Conservation (phyloP, 1,139 yeast species). For the Lodderomyces jiufengensis region DNA sequence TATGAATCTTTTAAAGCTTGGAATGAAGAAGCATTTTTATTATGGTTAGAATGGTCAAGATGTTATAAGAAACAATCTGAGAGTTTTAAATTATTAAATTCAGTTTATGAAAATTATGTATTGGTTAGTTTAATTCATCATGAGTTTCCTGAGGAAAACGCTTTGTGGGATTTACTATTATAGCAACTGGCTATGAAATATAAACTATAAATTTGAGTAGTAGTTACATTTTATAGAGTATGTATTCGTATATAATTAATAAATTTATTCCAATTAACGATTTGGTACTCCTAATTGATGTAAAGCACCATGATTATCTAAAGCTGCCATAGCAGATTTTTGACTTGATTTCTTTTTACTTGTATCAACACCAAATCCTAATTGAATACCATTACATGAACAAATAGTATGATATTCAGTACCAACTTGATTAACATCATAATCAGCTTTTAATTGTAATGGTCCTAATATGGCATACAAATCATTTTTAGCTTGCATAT, state of each 20-base stretch:
- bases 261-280: too few relatives aligned
- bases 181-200: slow-evolving; percentile 17
- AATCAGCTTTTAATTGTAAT: slow-evolving; percentile 20
- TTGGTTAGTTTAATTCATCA: slow-evolving; percentile 85
- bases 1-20: slow-evolving; percentile 87
- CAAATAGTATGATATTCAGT: background rate
- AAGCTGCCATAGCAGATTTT: slow-evolving; percentile 31
- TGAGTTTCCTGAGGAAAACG: slow-evolving; percentile 70
- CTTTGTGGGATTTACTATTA: slow-evolving; percentile 69
- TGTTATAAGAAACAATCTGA: slow-evolving; percentile 59
- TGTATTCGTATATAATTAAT: too few relatives aligned
- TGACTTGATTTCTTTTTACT: slow-evolving; percentile 30
- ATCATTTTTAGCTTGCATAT: slow-evolving; percentile 24
- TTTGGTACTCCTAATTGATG: slow-evolving; percentile 15
- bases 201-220: too few relatives aligned
- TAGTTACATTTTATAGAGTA: too few relatives aligned
- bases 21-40: slow-evolving; percentile 89
- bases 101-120: slow-evolving; percentile 59
- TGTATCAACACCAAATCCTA: slow-evolving; percentile 32
- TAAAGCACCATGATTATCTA: slow-evolving; percentile 19
- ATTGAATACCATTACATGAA: slow-evolving; percentile 19
- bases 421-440: slow-evolving; percentile 10
- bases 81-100: slow-evolving; percentile 58
- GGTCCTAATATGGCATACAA: slow-evolving; percentile 25
- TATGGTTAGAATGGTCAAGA: slow-evolving; percentile 91